These are phyloP conservation scores for Iris pallida DNA, from an alignment of 116 monocot genomes.

Conservation along the genomic window DNA sequence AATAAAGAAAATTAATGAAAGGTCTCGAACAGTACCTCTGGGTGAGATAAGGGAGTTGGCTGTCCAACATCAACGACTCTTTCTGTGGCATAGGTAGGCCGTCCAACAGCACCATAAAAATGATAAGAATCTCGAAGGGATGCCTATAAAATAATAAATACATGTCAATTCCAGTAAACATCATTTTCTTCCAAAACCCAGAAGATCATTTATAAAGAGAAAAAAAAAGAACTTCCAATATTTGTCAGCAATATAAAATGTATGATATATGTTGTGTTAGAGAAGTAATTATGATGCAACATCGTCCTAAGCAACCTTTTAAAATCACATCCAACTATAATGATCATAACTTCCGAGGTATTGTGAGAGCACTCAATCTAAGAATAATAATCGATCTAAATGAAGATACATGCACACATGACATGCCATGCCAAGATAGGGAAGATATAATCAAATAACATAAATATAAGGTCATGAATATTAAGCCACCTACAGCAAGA, in stretches of 20 bases:
- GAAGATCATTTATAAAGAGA: not conserved
- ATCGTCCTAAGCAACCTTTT: not conserved
- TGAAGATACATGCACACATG: too few relatives aligned
- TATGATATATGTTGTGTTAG: not conserved
- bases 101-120: constrained; percentile 3
- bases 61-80: constrained; percentile 70
- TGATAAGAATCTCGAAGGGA: constrained; percentile 9
- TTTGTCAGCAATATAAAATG: not conserved
- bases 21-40: constrained; percentile 41
- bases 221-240: not conserved
- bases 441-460: too few relatives aligned
- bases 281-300: not conserved
- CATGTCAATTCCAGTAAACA: not conserved
- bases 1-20: not conserved
- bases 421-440: too few relatives aligned
- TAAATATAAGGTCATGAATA: too few relatives aligned
- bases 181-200: not conserved
- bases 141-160: constrained; percentile 8
- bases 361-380: not conserved
- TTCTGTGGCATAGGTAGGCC: constrained; percentile 26
- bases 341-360: not conserved
- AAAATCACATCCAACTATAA: not conserved
- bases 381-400: too few relatives aligned
- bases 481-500: too few relatives aligned
- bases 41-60: constrained; percentile 70